Base-by-base conservation (phyloP, 768 basidiomycete genomes). In the Chalciporus sphaerocephalus region DNA sequence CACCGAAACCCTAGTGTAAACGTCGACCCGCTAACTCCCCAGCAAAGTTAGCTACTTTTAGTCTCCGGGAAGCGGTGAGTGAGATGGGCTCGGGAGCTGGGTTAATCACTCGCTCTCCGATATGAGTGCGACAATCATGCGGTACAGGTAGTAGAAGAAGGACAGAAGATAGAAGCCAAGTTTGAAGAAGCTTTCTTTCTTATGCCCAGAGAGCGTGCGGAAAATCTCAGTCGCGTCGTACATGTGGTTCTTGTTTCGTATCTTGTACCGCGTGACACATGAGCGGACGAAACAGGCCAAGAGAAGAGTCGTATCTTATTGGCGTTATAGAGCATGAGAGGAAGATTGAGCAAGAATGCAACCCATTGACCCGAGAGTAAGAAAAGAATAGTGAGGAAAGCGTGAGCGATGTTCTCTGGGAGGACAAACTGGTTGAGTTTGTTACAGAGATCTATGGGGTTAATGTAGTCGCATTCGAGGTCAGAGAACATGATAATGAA, bases 401-500 rank as follows among this genome's bases (percentile, higher is more conserved):
- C 93, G 66, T 99, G 96, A 30, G 89, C 88, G 48, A 81, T 80
- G 73, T 96, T 93, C 76, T 99, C 96, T 38, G 96, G 96, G 18
- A 98, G 75, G 40, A 98, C 92, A 64, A 99, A 98, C 95, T 99
- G 90, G 66, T 98, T 98, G 59, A 98, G 84, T 75, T 96, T 97
- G 73, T 98, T 98, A 73, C 96, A 98, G 30, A 98, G 84, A 69
- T 99, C 96, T 81, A 99, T 99, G 42, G 96, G 96, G 71, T 99
- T 99, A 76, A 98, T 95, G 73, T 97, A 98, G 78, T 96, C 93
- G 76, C 92, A 96, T 73, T 97, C 95, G 64, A 98, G 74, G 73
- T 98, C 96, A 35, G 93, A 96, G 76, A 98, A 98, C 95, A 97
- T 98, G 75, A 99, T 98, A 61, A 99, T 97, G 70, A 96, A 99